Base-by-base conservation (phyloP, 1,139 yeast species). In the Hyphopichia wangnamkhiaoensis region DNA sequence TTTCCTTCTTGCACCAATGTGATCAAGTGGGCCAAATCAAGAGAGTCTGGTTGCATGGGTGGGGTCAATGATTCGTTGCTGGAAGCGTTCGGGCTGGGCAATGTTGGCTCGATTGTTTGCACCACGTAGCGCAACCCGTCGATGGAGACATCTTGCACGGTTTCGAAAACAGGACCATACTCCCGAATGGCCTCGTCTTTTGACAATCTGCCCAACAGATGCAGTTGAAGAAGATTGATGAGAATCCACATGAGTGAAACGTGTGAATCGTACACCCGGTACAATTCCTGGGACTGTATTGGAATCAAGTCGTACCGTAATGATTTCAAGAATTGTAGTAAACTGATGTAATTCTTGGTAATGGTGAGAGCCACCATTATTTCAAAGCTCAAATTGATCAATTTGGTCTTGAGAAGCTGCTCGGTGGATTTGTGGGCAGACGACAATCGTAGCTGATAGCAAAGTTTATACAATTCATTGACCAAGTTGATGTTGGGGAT, bases 391-490 rank as follows among this genome's bases (percentile, higher is more conserved):
- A 67, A 48, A 41, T 63, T 65, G 33, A 54, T 52, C 35, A 68
- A 48, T 20, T 56, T 55, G 4, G 39, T 36, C 33, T n/a, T 30
- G 4, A n/a, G n/a, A n/a, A n/a, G n/a, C n/a, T n/a, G n/a, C n/a
- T n/a, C n/a, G n/a, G 28, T 33, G 18, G 39, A 27, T 34, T 41
- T 25, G 15, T 35, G 25, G 13, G 26, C 27, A 3, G 48, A 38
- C 3, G 46, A 32, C 31, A 70, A 49, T 26, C 76, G 43, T 30
- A 65, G 44, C 41, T 69, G 76, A 44, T 70, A 71, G 31, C 65
- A 61, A 21, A 71, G 51, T 46, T 71, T 69, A 52, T 69, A 71
- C 33, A 68, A 47, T 41, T 71, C 77, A 40, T 68, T 68, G 28
- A 68, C 59, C 21, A 69, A 47, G 27, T 54, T 54, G 49, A 67